phyloP scores from a whole-genome alignment of 2,329 filamentous ascomycete species.

The Apiospora malaysiana region DNA sequence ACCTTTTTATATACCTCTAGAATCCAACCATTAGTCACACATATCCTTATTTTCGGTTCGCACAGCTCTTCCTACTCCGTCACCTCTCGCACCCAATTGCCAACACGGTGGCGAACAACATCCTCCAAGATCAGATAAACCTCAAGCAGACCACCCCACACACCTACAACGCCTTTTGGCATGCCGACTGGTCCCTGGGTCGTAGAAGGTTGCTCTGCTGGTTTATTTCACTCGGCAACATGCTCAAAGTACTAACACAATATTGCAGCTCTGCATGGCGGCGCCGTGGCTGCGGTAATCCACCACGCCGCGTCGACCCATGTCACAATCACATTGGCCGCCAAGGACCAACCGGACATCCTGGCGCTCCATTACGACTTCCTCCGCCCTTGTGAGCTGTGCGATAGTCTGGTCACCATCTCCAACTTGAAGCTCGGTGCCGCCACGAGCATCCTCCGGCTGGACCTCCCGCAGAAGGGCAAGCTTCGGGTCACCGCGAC shows the following conservation, averaged over 20 bases:
- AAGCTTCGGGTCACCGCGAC: slow-evolving; percentile 26
- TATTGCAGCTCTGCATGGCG: slow-evolving; percentile 31
- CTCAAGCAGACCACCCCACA: slow-evolving; percentile 19
- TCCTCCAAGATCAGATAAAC: slow-evolving; percentile 28
- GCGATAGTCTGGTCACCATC: slow-evolving; percentile 26
- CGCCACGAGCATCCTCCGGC: slow-evolving; percentile 26
- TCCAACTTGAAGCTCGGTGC: slow-evolving; percentile 26
- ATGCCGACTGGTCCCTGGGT: slow-evolving; percentile 29
- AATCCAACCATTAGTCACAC: too few relatives aligned
- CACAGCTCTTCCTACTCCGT: neutral
- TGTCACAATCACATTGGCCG: slow-evolving; percentile 21
- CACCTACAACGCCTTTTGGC: slow-evolving; percentile 26
- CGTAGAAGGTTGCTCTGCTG: too few relatives aligned
- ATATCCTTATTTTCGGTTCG: too few relatives aligned
- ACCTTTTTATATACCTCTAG: too few relatives aligned
- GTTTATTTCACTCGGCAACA: too few relatives aligned
- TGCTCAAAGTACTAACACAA: too few relatives aligned
- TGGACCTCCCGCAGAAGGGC: slow-evolving; percentile 27
- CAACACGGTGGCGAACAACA: neutral
- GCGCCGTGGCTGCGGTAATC: slow-evolving; percentile 28
- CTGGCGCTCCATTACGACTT: slow-evolving; percentile 33
- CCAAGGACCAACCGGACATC: slow-evolving; percentile 30
- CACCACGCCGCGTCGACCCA: slow-evolving; percentile 28
- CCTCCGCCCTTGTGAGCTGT: slow-evolving; percentile 26
- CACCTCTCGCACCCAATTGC: neutral